Base-by-base conservation (phyloP, 1,284 basidiomycete species). In the Ganoderma lingzhi region DNA sequence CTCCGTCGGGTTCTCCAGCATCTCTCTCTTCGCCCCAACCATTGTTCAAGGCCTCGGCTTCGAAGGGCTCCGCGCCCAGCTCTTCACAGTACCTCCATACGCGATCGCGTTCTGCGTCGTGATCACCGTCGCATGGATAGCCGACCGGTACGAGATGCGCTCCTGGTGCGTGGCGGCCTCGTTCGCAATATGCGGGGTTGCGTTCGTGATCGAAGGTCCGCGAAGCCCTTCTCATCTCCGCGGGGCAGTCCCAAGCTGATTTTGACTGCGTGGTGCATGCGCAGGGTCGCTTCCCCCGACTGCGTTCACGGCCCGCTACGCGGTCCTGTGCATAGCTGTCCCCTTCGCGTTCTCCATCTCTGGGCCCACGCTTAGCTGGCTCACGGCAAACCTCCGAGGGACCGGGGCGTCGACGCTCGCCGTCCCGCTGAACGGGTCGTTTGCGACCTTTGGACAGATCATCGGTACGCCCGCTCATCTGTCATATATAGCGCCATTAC, bases 71-170 rank as follows among this genome's bases (percentile, higher is more conserved):
- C 71, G 77, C 35, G 86, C 87, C 0, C 87, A 90, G 75, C 81
- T 90, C 6, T 85, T 86, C 79, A 86, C 87, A 2, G 87, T 89
- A 2, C 88, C 87, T 30, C 85, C 86, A 17, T 88, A 85, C 62
- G 82, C 81, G 15, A 76, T 80, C 45, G 81, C 80, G 6, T 82
- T 80, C 68, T 74, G 80, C 37, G 75, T 81, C 6, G 81, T 80
- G 4, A 70, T 80, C 19, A 48, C 71, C 65, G 62, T 75, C 53
- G 71, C 74, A n/a, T 71, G 73, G 66, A 65, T 70, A 28, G 60
- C 74, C 44, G 74, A 76, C 66, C 61, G 69, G 42, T 73, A 72
- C 45, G 73, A 73, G 68, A 63, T 67, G 59, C 71, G 74, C 41
- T 66, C 73, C 39, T 63, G 66, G 63, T 63, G 63, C 59, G 66